A percentile compares a stretch with the other conserved stretches of the same genome.
These are phyloP conservation scores for Oryza meyeriana DNA, from an alignment of 176 grass and related monocot genomes.

Conservation along the genomic window DNA sequence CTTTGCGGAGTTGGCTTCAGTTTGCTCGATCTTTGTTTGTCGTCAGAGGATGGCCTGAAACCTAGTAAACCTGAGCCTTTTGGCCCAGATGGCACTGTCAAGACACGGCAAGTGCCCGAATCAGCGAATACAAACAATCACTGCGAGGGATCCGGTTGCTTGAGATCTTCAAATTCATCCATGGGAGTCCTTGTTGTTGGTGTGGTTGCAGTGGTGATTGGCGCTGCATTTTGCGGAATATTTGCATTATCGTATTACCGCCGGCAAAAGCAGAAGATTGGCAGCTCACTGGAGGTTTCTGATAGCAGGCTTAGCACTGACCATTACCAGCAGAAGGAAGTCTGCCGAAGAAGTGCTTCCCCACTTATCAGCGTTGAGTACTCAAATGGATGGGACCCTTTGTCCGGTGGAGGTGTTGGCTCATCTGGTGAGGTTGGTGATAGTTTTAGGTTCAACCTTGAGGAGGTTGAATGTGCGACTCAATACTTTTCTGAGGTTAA, in stretches of 20 bases:
- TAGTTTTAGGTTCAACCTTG: slow-evolving; percentile 87
- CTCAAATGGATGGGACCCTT: slow-evolving; percentile 64
- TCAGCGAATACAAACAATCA: slow-evolving; percentile 46
- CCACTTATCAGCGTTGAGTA: slow-evolving; percentile 88
- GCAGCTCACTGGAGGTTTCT: slow-evolving; percentile 86
- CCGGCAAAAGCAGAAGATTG: slow-evolving; percentile 87
- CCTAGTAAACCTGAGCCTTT: slow-evolving; percentile 92
- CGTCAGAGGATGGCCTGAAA: slow-evolving; percentile 53
- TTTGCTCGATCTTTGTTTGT: slow-evolving; percentile 54
- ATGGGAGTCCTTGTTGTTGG: slow-evolving; percentile 54
- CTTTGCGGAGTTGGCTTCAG: slow-evolving; percentile 80
- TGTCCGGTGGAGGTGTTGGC: slow-evolving; percentile 56
- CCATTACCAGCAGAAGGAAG: slow-evolving; percentile 78
- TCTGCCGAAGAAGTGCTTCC: slow-evolving; percentile 66
- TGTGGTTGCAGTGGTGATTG: slow-evolving; percentile 44
- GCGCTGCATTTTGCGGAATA: slow-evolving; percentile 42
- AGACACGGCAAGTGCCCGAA: slow-evolving; percentile 64
- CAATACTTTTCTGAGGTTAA: slow-evolving; percentile 96
- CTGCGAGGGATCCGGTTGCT: slow-evolving; percentile 37
- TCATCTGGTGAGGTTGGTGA: slow-evolving; percentile 63
- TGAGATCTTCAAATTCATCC: slow-evolving; percentile 38
- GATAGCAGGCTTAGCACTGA: slow-evolving; percentile 94
- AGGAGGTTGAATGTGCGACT: slow-evolving; percentile 93
- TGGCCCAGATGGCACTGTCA: slow-evolving; percentile 52
- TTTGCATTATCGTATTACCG: slow-evolving; percentile 74